Base-by-base conservation (phyloP, 371 early-diverging fungal species). In the Rhizomucor miehei region DNA sequence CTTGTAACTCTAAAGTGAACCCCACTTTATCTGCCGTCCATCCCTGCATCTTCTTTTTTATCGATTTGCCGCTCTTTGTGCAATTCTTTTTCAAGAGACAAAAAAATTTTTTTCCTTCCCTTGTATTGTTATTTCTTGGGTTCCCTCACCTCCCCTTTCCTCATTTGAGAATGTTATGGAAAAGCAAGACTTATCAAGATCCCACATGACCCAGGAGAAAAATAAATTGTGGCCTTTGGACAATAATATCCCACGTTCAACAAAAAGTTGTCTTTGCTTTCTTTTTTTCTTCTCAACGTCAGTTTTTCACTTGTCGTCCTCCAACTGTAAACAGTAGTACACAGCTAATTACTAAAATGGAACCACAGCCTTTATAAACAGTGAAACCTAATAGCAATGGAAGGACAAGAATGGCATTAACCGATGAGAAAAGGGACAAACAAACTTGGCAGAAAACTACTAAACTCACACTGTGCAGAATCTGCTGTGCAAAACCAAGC, bases 401-500 rank as follows among this genome's bases (percentile, higher is more conserved):
- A 17, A 48, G 34, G 2, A 4, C 19, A 56, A 21, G 14, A 47
- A 34, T 44, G 39, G 24, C 25, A 16, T 47, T 17, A 2, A n/a
- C 41, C 40, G 46, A 6, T 44, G 39, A 41, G 24, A 9, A 40
- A 23, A 35, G 40, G 11, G 14, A 41, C 14, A 43, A 56, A 23
- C 17, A 50, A 38, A 41, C n/a, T 59, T 69, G 20, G 29, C 29
- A 29, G 29, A 29, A 29, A 29, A 29, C 3, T 29, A 8, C 29
- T 29, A 29, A 56, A 71, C 73, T 63, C 61, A 74, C 90, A 91
- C 67, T 91, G 91, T 6, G 77, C 76, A 6, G 65, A 52, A 50
- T 88, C 87, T 19, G 57, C 56, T 12, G 60, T 54, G 72, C 89
- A 88, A 65, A 79, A 90, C 62, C 85, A 70, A 6, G 71, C 53